Conservation (phyloP, 495 filamentous ascomycete genomes). For the Penicillium mononematosum region DNA sequence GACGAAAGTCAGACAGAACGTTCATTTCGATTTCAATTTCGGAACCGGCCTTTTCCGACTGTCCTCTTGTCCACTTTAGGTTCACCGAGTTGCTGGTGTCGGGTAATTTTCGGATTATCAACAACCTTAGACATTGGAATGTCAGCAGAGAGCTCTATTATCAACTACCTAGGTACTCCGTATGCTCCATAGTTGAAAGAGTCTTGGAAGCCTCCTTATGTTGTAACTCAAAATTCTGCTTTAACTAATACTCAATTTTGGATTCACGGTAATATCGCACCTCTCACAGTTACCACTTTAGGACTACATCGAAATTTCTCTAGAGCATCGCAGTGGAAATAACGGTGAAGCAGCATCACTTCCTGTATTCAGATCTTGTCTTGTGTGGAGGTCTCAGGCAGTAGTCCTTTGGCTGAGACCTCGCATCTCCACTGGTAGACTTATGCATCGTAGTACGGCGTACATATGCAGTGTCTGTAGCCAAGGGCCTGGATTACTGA, state of each 20-base stretch:
- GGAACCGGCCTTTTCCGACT: conserved; percentile 26
- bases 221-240: too few relatives aligned
- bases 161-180: too few relatives aligned
- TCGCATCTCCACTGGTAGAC: too few relatives aligned
- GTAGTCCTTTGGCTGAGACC: too few relatives aligned
- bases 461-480: not conserved
- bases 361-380: not conserved
- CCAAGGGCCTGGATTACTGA: not conserved
- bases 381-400: too few relatives aligned
- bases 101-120: conserved; percentile 17
- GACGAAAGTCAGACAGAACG: conserved; percentile 22
- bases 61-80: conserved; percentile 33
- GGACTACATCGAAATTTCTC: not conserved
- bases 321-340: not conserved
- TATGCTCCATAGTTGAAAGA: too few relatives aligned
- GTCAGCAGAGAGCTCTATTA: too few relatives aligned
- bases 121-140: too few relatives aligned
- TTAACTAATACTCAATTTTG: too few relatives aligned
- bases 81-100: conserved; percentile 35
- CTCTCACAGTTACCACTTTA: too few relatives aligned
- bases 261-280: too few relatives aligned
- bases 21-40: not conserved
- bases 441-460: not conserved
- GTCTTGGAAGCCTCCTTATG: too few relatives aligned
- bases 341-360: not conserved